phyloP scores from a whole-genome alignment of 768 basidiomycete genomes.

The Lactarius akahatsu region DNA sequence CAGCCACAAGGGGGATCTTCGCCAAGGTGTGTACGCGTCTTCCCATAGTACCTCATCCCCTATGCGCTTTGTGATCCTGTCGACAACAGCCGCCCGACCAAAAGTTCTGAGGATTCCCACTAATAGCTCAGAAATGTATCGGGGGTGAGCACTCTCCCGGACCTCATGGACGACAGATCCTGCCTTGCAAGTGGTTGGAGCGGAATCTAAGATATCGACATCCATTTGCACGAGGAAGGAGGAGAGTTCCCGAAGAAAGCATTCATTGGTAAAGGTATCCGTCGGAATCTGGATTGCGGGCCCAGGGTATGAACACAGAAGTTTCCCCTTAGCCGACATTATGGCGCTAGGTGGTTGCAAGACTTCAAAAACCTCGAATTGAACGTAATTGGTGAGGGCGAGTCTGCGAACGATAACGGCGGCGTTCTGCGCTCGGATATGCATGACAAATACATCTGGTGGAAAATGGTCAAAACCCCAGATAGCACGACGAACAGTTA shows the following conservation, averaged over 20 bases:
- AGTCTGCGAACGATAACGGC: slow-evolving; percentile 38
- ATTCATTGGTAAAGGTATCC: slow-evolving; percentile 32
- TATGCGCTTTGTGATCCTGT: slow-evolving; percentile 43
- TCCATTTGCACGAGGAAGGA: slow-evolving; percentile 42
- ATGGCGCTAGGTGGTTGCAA: slow-evolving; percentile 40
- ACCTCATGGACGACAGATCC: slow-evolving; percentile 34
- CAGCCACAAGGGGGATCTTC: slow-evolving; percentile 52
- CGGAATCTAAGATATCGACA: slow-evolving; percentile 37
- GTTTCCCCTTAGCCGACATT: slow-evolving; percentile 43
- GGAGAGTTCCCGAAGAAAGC: slow-evolving; percentile 39
- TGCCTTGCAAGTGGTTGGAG: slow-evolving; percentile 39
- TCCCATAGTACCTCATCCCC: slow-evolving; percentile 49
- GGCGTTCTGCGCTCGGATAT: slow-evolving; percentile 49
- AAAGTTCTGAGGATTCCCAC: slow-evolving; percentile 47
- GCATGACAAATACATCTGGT: slow-evolving; percentile 41
- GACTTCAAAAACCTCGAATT: slow-evolving; percentile 50
- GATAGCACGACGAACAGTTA: neutral
- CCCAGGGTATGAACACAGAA: slow-evolving; percentile 48
- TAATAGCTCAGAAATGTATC: slow-evolving; percentile 51
- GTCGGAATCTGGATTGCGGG: slow-evolving; percentile 43
- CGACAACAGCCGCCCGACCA: slow-evolving; percentile 35
- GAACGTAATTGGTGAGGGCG: slow-evolving; percentile 27
- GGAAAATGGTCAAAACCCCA: neutral
- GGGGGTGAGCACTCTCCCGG: slow-evolving; percentile 44
- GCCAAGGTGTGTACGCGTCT: slow-evolving; percentile 43